Base-by-base conservation (phyloP, 495 filamentous ascomycete species). In the Gamarada debralockiae region DNA sequence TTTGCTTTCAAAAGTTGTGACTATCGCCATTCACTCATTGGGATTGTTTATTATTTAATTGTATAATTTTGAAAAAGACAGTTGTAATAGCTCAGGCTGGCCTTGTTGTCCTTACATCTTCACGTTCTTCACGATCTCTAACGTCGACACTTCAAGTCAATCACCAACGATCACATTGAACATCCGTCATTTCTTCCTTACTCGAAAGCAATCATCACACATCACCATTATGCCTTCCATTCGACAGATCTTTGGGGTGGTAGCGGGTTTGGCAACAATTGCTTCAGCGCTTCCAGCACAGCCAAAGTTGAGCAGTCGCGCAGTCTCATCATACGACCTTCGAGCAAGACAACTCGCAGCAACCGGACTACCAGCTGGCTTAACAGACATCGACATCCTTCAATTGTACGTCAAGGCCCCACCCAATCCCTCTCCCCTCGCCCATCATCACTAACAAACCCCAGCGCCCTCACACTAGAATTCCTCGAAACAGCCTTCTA, bases 371-470 rank as follows among this genome's bases (percentile, higher is more conserved):
- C 59, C 59, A 13, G 61, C 55, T 20, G 80, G 74, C 21, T 63
- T 87, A 47, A 72, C 67, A 14, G 83, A 87, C 65, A 61, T 84
- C 41, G 82, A 86, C 61, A 86, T 87, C 53, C 75, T 87, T 17
- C 80, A 87, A 76, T 87, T 87, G 83, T 87, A 73, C 65, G 81
- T 46, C 29, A 18, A 6, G 13, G 3, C 24, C 21, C 22, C 20
- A 15, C 29, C n/a, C 22, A 22, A 45, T 29, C 3, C 42, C n/a
- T 2, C 14, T n/a, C n/a, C n/a, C n/a, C n/a, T n/a, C n/a, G n/a
- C n/a, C n/a, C n/a, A n/a, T n/a, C 22, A 29, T 36, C 25, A 51
- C 23, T 27, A 23, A 45, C 42, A 20, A 3, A 58, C 31, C 24
- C 21, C 51, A 60, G 58, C 50, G 68, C 68, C 14, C 62, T 71